A percentile compares a stretch with the other conserved stretches of the same genome.
Evolutionary conservation across 1,284 basidiomycete species (phyloP).

Genomic region (Gymnopus androsaceus): DNA sequence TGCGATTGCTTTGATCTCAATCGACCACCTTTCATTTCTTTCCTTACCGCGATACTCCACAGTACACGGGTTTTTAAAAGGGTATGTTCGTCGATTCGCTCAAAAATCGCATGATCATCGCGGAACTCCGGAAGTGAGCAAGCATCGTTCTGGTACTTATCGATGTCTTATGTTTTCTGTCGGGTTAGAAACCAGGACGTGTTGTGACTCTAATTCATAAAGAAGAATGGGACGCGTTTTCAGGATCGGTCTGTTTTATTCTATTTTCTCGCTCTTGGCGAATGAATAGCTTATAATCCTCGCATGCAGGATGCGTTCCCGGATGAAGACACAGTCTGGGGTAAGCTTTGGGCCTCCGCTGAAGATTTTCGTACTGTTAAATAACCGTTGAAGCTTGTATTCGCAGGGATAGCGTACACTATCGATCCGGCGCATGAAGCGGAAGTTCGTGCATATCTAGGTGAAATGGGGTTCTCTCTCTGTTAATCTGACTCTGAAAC

Average conservation of each 20-base stretch:
- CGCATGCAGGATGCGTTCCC: conserved; percentile 68
- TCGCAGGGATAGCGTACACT: conserved; percentile 76
- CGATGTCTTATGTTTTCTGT: background rate
- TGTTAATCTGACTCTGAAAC: background rate
- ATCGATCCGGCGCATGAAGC: conserved; percentile 74
- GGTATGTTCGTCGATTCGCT: conserved; percentile 84
- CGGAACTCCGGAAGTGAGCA: conserved; percentile 71
- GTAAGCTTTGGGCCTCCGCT: conserved; percentile 37
- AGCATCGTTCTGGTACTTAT: background rate
- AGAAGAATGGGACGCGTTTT: conserved; percentile 79
- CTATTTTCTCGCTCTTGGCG: background rate
- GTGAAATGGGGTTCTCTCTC: conserved; percentile 39
- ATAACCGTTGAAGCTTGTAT: background rate
- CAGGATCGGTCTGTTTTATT: conserved; percentile 50
- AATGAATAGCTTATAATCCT: background rate
- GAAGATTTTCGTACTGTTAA: background rate
- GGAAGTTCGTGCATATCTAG: conserved; percentile 81
- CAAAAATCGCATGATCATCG: conserved; percentile 88
- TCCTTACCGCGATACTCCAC: background rate
- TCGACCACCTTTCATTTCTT: background rate
- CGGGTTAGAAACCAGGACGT: conserved; percentile 68
- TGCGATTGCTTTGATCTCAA: background rate
- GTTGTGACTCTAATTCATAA: conserved; percentile 88
- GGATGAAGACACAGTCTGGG: conserved; percentile 83
- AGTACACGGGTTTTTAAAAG: conserved; percentile 83